Percentiles rank a stretch among this genome's conserved stretches.
These are phyloP conservation scores for Aspergillus sp. DNA, from an alignment of 2,329 filamentous ascomycete genomes.

Conservation along the genomic window DNA sequence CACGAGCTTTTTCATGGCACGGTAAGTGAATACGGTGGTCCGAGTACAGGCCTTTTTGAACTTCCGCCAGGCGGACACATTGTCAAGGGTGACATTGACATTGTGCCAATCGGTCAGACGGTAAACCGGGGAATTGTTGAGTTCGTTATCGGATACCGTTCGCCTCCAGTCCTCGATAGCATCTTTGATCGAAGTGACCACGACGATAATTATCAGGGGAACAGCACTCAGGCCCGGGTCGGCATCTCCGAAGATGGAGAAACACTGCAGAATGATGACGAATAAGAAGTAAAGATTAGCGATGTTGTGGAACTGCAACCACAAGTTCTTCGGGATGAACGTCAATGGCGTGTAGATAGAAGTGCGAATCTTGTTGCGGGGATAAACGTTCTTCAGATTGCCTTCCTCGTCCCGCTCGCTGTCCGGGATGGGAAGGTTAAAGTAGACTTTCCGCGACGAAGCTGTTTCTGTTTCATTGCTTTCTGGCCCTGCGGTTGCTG, in stretches of 20 bases:
- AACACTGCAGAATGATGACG: constrained; percentile 8
- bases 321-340: constrained; percentile 5
- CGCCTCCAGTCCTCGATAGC: constrained; percentile 8
- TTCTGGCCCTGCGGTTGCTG: not conserved
- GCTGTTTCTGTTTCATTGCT: not conserved
- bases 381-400: constrained; percentile 7
- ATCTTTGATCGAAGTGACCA: constrained; percentile 7
- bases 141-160: constrained; percentile 6
- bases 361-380: constrained; percentile 7
- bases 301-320: constrained; percentile 9
- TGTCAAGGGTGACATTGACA: constrained; percentile 4
- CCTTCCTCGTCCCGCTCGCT: constrained; percentile 9
- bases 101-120: constrained; percentile 7
- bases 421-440: constrained; percentile 5
- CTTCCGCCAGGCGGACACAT: constrained; percentile 6
- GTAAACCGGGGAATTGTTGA: constrained; percentile 7
- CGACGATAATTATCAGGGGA: constrained; percentile 6
- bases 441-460: constrained; percentile 5
- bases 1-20: not conserved
- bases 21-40: not conserved
- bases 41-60: constrained; percentile 9
- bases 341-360: constrained; percentile 6
- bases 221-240: constrained; percentile 5
- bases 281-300: constrained; percentile 8
- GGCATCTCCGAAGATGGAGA: constrained; percentile 5